These are phyloP conservation scores for Eleusine coracana DNA, from an alignment of 176 grass and related monocot genomes.

Conservation along the genomic window DNA sequence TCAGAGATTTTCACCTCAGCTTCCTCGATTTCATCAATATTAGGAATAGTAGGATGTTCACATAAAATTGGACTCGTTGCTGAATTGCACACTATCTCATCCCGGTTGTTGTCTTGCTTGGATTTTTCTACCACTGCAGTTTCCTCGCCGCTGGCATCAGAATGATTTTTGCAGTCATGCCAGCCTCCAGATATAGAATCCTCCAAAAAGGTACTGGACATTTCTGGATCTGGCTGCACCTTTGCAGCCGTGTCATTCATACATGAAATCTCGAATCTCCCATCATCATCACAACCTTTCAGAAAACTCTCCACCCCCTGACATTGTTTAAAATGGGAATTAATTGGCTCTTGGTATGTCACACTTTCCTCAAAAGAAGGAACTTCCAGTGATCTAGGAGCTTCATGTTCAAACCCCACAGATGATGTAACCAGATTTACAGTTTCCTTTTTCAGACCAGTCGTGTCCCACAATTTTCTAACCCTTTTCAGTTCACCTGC, in stretches of 20 bases:
- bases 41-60: conserved; percentile 26
- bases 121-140: conserved; percentile 21
- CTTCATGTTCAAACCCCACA: conserved; percentile 18
- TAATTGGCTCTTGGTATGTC: conserved; percentile 18
- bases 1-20: conserved; percentile 28
- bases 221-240: conserved; percentile 34
- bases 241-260: conserved; percentile 21
- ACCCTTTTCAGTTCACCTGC: conserved; percentile 37
- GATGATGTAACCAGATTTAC: conserved; percentile 37
- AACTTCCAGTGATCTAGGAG: conserved; percentile 31
- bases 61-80: conserved; percentile 26
- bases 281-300: conserved; percentile 3
- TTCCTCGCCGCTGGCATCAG: conserved; percentile 40
- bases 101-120: conserved; percentile 33
- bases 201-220: conserved; percentile 11
- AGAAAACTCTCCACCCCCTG: conserved; percentile 20
- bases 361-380: conserved; percentile 26
- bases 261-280: conserved; percentile 27
- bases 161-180: conserved; percentile 37
- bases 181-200: conserved; percentile 41
- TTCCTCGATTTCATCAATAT: conserved; percentile 32
- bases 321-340: conserved; percentile 35
- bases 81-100: conserved; percentile 36
- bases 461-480: conserved; percentile 38
- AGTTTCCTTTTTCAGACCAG: conserved; percentile 31